Percentiles rank a stretch among this genome's conserved stretches.
phyloP scores from a whole-genome alignment of 192 early-diverging fungal species.

The Backusella psychrophila region DNA sequence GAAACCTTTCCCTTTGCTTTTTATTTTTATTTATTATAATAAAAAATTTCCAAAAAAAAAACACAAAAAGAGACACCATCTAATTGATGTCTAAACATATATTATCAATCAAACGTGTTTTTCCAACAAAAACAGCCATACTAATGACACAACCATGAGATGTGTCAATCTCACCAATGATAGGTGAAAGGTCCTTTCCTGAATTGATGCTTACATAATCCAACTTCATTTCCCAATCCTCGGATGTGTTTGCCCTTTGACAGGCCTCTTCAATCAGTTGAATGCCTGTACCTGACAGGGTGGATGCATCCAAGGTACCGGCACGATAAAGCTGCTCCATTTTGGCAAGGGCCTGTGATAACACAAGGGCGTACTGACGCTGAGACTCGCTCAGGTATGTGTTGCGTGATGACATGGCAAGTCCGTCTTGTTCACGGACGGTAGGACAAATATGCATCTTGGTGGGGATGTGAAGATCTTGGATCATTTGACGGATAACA shows the following conservation, averaged over 20 bases:
- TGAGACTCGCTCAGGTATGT: conserved; percentile 75
- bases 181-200: conserved; percentile 32
- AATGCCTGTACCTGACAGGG: conserved; percentile 47
- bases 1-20: neutral
- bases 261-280: conserved; percentile 48
- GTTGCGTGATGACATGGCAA: conserved; percentile 93
- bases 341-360: conserved; percentile 68
- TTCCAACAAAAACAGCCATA: conserved; percentile 83
- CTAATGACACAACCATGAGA: conserved; percentile 74
- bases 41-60: neutral
- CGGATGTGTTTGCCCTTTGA: conserved; percentile 25
- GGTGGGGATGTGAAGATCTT: conserved; percentile 82
- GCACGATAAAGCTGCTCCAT: conserved; percentile 46
- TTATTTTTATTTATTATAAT: neutral
- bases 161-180: conserved; percentile 32
- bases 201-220: conserved; percentile 87
- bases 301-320: conserved; percentile 36
- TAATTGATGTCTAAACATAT: neutral
- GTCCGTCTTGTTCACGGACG: conserved; percentile 72
- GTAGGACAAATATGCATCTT: conserved; percentile 73
- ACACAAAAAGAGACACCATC: neutral
- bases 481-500: conserved; percentile 73
- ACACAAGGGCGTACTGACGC: conserved; percentile 63
- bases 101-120: conserved; percentile 93
- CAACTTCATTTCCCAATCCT: conserved; percentile 53